Evolutionary conservation across 164 flowering plant species (phyloP).

Genomic region (Dillenia suffruticosa): DNA sequence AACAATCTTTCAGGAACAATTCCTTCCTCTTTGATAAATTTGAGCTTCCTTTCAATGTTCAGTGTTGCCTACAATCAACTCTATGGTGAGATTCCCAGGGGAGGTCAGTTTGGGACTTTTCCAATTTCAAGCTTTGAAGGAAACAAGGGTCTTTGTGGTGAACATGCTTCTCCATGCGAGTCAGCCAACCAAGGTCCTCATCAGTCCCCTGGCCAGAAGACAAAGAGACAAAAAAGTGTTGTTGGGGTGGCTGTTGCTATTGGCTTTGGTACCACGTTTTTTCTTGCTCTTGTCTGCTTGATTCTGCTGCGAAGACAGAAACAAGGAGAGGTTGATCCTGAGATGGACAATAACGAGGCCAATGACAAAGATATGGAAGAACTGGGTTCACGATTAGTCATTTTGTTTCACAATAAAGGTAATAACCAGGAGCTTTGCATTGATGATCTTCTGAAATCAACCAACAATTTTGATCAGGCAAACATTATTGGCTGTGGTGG

Average conservation of each 20-base stretch:
- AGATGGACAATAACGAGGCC: constrained; percentile 20
- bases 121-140: constrained; percentile 57
- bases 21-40: constrained; percentile 35
- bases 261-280: constrained; percentile 33
- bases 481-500: constrained; percentile 83
- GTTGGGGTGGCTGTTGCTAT: constrained; percentile 43
- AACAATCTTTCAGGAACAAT: constrained; percentile 48
- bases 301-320: constrained; percentile 22
- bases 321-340: constrained; percentile 27
- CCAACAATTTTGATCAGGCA: constrained; percentile 70
- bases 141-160: constrained; percentile 47
- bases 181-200: constrained; percentile 3
- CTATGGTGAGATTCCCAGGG: constrained; percentile 48
- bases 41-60: constrained; percentile 51
- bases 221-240: constrained; percentile 21
- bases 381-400: constrained; percentile 32
- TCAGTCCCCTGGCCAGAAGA: neutral
- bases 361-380: constrained; percentile 28
- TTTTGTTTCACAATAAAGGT: constrained; percentile 45
- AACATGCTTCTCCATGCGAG: constrained; percentile 23
- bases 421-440: constrained; percentile 38
- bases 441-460: constrained; percentile 54
- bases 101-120: constrained; percentile 59
- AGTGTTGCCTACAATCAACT: constrained; percentile 59
- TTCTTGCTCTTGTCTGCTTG: constrained; percentile 28